Conservation (phyloP, 1,284 basidiomycete species). For the Phylloporus gajari region DNA sequence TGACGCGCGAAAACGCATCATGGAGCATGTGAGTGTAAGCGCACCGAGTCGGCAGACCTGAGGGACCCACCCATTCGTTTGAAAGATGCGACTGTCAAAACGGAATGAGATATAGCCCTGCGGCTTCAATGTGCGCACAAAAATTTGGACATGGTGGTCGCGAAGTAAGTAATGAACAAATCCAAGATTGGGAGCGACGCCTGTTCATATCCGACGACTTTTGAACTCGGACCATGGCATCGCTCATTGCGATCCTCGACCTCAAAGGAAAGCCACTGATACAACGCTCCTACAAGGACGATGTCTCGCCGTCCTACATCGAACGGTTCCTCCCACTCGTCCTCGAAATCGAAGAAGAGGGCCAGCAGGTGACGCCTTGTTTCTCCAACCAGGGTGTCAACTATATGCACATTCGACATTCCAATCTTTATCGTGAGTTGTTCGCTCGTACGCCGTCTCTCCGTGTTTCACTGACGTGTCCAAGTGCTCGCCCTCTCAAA, state of each 20-base stretch:
- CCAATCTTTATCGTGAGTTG: constrained; percentile 91
- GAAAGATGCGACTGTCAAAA: no score
- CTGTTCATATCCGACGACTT: neutral
- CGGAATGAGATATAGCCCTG: no score
- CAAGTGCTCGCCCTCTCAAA: constrained; percentile 95
- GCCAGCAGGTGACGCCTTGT: constrained; percentile 93
- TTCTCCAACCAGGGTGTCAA: constrained; percentile 95
- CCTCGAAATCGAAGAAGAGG: constrained; percentile 98
- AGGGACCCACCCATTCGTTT: no score
- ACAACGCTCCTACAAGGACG: constrained; percentile 97
- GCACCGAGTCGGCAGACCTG: no score
- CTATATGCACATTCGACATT: constrained; percentile 99
- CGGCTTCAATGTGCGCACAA: no score
- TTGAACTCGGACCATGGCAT: constrained; percentile 53
- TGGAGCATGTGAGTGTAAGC: no score
- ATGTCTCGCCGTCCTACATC: constrained; percentile 88
- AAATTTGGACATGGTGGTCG: no score
- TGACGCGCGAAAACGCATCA: no score
- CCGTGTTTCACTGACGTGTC: constrained; percentile 28
- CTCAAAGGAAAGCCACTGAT: constrained; percentile 99
- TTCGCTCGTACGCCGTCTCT: neutral
- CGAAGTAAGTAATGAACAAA: neutral
- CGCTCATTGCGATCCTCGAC: constrained; percentile 93
- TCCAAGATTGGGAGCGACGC: constrained; percentile 27
- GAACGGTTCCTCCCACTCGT: constrained; percentile 95